Percentiles rank a stretch among this genome's conserved stretches.
Evolutionary conservation across 371 early-diverging fungal genomes (phyloP).

Genomic region (Actinomortierella ambigua): DNA sequence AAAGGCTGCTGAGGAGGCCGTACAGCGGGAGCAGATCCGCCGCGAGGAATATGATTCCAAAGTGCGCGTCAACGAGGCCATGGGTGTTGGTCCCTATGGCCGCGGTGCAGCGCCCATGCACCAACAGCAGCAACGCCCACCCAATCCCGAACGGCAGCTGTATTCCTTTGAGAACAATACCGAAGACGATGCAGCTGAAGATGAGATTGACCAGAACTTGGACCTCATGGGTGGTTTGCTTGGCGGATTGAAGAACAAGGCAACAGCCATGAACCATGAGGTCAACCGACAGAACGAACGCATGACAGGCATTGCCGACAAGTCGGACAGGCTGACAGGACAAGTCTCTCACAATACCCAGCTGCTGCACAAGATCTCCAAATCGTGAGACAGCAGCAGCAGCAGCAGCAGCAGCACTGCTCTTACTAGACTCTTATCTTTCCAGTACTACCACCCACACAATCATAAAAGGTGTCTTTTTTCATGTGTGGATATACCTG

Average conservation of each 20-base stretch:
- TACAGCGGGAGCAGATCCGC: conserved; percentile 49
- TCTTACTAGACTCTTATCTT: no score
- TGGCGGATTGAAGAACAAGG: conserved; percentile 74
- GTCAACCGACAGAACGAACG: conserved; percentile 73
- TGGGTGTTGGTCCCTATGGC: conserved; percentile 50
- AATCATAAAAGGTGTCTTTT: no score
- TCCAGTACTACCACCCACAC: no score
- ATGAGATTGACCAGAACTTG: conserved; percentile 82
- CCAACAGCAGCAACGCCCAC: conserved; percentile 35
- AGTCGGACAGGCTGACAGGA: conserved; percentile 48
- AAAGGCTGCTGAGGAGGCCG: conserved; percentile 53
- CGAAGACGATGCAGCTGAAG: conserved; percentile 75
- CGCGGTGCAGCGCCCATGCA: conserved; percentile 35
- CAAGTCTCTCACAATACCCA: conserved; percentile 33
- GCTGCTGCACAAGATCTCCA: conserved; percentile 39
- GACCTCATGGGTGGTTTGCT: conserved; percentile 67
- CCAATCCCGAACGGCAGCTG: conserved; percentile 60
- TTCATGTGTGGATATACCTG: no score
- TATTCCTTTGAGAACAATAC: conserved; percentile 69
- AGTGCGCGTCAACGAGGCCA: conserved; percentile 59
- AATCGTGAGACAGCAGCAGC: conserved; percentile 2
- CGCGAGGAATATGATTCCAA: conserved; percentile 54
- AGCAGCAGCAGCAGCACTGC: no score
- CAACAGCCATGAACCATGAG: conserved; percentile 74
- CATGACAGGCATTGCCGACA: conserved; percentile 50